Percentiles rank a stretch among this genome's conserved stretches.
Evolutionary conservation across 805 yeast species (phyloP).

Genomic region (Torulaspora microellipsoides): DNA sequence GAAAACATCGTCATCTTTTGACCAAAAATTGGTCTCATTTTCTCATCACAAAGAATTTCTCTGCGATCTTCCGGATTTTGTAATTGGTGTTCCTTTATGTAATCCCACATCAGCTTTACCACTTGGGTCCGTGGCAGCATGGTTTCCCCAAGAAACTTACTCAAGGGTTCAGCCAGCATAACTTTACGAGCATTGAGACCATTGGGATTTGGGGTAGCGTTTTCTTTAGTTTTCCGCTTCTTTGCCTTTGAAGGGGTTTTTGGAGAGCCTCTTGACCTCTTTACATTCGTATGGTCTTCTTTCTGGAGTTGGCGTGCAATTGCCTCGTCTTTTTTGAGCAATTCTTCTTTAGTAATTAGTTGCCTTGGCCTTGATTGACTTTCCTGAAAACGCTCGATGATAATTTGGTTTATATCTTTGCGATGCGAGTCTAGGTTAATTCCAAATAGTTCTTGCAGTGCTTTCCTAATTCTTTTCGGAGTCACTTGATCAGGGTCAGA

Average conservation of each 20-base stretch:
- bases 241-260: slow-evolving; percentile 9
- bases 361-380: slow-evolving; percentile 36
- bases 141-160: slow-evolving; percentile 43
- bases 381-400: slow-evolving; percentile 53
- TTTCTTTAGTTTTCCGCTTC: slow-evolving; percentile 8
- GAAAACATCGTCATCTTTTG: slow-evolving; percentile 53
- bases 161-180: slow-evolving; percentile 49
- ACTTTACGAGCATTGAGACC: slow-evolving; percentile 39
- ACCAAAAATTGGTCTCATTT: slow-evolving; percentile 55
- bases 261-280: slow-evolving; percentile 9
- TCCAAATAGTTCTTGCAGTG: slow-evolving; percentile 64
- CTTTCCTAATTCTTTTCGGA: slow-evolving; percentile 65
- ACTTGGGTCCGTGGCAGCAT: slow-evolving; percentile 62
- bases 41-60: slow-evolving; percentile 60
- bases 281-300: slow-evolving; percentile 16
- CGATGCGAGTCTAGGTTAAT: slow-evolving; percentile 48
- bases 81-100: slow-evolving; percentile 55
- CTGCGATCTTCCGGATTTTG: slow-evolving; percentile 67
- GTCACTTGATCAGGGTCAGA: slow-evolving; percentile 67
- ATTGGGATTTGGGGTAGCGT: not conserved
- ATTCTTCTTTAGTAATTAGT: slow-evolving; percentile 33
- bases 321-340: slow-evolving; percentile 47
- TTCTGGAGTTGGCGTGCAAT: slow-evolving; percentile 47
- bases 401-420: slow-evolving; percentile 55
- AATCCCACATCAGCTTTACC: slow-evolving; percentile 64